Conservation (phyloP, 306 rosid genomes). For the Luffa aegyptiaca region DNA sequence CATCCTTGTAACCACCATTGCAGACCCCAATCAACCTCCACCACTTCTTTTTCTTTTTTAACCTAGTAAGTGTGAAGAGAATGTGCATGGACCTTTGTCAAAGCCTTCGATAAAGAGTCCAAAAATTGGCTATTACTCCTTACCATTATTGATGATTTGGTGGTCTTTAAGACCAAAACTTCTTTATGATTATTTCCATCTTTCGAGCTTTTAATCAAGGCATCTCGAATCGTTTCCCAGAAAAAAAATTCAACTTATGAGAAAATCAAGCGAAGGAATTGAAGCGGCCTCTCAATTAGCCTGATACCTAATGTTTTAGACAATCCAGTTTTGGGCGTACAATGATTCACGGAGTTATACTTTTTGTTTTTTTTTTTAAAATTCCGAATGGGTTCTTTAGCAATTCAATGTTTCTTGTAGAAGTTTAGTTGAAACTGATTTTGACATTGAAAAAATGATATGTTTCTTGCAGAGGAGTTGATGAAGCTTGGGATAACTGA, state of each 20-base stretch:
- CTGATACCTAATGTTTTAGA: background rate
- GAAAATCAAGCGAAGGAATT: background rate
- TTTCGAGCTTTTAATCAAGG: too few relatives aligned
- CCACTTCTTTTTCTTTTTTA: too few relatives aligned
- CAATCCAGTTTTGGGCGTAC: background rate
- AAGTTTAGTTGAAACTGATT: background rate
- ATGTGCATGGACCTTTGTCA: too few relatives aligned
- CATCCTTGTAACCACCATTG: too few relatives aligned
- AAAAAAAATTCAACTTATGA: background rate
- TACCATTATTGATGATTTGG: too few relatives aligned
- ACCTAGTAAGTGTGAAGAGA: too few relatives aligned
- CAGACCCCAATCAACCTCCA: too few relatives aligned
- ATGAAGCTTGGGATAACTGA: conserved; percentile 87
- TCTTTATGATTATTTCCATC: too few relatives aligned
- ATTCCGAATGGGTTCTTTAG: background rate
- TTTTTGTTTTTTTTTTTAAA: background rate
- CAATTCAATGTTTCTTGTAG: background rate
- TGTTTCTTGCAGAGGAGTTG: conserved; percentile 62
- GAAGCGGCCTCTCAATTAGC: background rate
- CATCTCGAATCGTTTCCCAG: too few relatives aligned
- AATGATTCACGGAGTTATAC: background rate
- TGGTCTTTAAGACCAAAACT: too few relatives aligned
- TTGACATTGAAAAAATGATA: background rate
- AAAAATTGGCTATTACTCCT: too few relatives aligned
- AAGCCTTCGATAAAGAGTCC: too few relatives aligned